Base-by-base conservation (phyloP, 1,139 yeast genomes). In the Debaryomyces fabryi region DNA sequence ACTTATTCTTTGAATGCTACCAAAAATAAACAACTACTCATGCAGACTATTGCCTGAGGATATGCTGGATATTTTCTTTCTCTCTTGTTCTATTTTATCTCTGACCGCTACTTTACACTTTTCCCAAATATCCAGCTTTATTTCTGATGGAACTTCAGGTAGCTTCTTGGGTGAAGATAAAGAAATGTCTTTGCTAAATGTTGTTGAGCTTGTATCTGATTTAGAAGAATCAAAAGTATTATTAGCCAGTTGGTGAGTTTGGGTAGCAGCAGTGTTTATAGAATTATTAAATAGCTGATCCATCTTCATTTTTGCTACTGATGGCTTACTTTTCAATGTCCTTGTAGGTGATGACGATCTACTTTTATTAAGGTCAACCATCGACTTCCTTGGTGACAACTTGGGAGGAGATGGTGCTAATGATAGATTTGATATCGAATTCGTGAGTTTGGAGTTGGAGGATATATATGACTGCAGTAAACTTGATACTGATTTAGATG, bases 51-150 rank as follows among this genome's bases (percentile, higher is more conserved):
- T 16, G 23, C 40, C 39, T 27, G 10, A 42, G 29, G 45, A 40
- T 21, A 5, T 25, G 15, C 20, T 46, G 9, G 35, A 32, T 12
- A 46, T 9, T 25, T 47, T 51, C 24, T n/a, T 39, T 44, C 48
- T 55, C 49, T 67, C 71, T 37, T 48, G 47, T 33, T 51, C 52
- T 6, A 69, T 50, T 46, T 64, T 63, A 13, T 62, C 67, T 10
- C 49, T 42, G 2, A 69, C 63, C 2, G 72, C 72, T 3, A 23
- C 9, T 45, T 58, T 59, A 50, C 74, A 69, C 53, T 67, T 68
- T 21, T 63, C 65, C 55, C 64, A 65, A 21, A 66, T 44, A 12
- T 64, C 67, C 16, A 41, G 37, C 37, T 48, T 39, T 10, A 43
- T 23, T 24, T 47, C 43, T 7, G 42, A 18, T 9, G 40, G 8